Evolutionary conservation across 805 yeast species (phyloP), one percentile per base, ranked within the genome.

Genomic region (Gaillardinia entomophila): DNA sequence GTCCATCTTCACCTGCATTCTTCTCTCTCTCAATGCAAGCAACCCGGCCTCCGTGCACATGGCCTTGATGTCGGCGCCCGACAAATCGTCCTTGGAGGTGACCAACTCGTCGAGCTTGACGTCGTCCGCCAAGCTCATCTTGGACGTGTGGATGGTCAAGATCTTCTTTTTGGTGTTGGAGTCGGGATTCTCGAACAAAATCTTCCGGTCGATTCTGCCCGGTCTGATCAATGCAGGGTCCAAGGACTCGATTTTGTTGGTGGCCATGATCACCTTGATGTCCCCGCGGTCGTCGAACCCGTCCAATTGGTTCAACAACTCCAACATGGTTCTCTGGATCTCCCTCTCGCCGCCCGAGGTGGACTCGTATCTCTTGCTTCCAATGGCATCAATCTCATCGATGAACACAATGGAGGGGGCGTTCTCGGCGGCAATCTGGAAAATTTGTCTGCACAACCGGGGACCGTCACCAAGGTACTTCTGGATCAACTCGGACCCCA

Each of bases 401-500:
- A 92, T 92, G 53, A 92, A 92, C 24, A 92, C 96, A 65, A 92
- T 92, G n/a, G 96, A 81, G 24, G 98, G 98, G 0, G 98, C 96
- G 59, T 88, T 82, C 44, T 92, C 98, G 16, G 89, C 92, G 2
- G 98, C 98, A 30, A 88, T 85, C 61, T 89, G 94, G 73, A 92
- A 92, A 38, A 92, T 78, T 51, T 94, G 97, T 56, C 98, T 73
- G 57, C 87, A 79, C 49, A 92, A 73, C 48, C 97, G 77, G 34
- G 98, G 97, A 37, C 98, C 98, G 58, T 92, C 98, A 56, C 98
- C 98, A 19, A 94, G 69, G 54, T 92, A 92, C 59, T 92, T 92
- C 57, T 92, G 98, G 55, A 92, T 89, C 53, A 92, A 75, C 62
- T 92, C 98, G 1, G 96, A 85, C 16, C 98, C 98, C 19, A 90